Base-by-base conservation (phyloP, 192 early-diverging fungal genomes). In the Umbelopsis isabellina region DNA sequence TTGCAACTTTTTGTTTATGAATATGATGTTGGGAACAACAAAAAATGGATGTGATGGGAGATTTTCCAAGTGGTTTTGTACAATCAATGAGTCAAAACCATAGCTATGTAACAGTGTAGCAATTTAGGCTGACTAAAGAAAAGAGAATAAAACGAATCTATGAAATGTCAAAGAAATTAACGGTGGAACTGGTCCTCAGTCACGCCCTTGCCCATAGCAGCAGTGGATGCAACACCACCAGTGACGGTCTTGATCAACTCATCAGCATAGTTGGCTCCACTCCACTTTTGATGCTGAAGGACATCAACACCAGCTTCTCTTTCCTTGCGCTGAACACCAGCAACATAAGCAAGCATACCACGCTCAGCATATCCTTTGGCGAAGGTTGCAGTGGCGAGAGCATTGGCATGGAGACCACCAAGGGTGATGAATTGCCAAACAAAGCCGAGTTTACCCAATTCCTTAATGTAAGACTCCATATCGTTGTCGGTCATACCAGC, bases 351-450 rank as follows among this genome's bases (percentile, higher is more conserved):
- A 66, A 92, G 85, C 97, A 98, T 98, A 47, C 95, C 95, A 58
- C 85, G 83, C 72, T 88, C 83, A 49, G 95, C 90, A 75, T 91
- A 98, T 73, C 92, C 86, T 55, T 90, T 88, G 20, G 97, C 93
- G 86, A 98, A 97, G 51, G 91, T 76, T 51, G 72, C 76, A 46
- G 89, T 85, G 10, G 91, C 94, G 33, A 98, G 84, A 1, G 95
- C 94, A 72, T 94, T 92, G 68, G 92, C 92, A 75, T 96, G 95
- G 86, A 97, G 91, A 79, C 97, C 97, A 74, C 90, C 95, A 30
- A 98, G 84, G 18, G 97, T 98, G 74, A 97, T 97, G 79, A 98
- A 98, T 82, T 98, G 95, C 95, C 96, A 98, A 44, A 86, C 87
- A 84, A 98, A 98, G n/a, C 97, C 95, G 10, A 97, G 86, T 77